Percentiles rank a stretch among this genome's conserved stretches.
These are phyloP conservation scores for Mucor indicus DNA, from an alignment of 371 early-diverging fungal species.

Conservation along the genomic window DNA sequence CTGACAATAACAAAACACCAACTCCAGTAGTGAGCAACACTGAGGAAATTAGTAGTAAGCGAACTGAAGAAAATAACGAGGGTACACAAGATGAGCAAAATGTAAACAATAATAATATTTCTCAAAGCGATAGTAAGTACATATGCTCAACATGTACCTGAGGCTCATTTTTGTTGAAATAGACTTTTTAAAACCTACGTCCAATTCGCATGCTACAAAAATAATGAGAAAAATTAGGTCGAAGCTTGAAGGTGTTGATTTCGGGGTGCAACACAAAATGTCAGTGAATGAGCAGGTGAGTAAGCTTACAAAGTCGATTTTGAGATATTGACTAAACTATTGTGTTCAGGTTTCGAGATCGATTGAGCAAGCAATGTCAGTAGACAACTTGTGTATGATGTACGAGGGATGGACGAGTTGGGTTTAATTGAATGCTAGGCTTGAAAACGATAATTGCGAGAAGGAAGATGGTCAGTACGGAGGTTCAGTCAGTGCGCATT, in stretches of 20 bases:
- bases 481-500: no score
- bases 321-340: neutral
- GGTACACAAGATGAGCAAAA: neutral
- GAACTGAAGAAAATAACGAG: constrained; percentile 4
- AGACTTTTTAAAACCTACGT: neutral
- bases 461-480: no score
- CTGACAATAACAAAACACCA: constrained; percentile 23
- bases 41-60: no score
- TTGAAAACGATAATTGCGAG: no score
- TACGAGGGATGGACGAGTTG: constrained; percentile 64
- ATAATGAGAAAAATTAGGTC: constrained; percentile 60
- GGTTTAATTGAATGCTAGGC: no score
- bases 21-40: neutral
- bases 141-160: neutral
- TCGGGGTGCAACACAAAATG: constrained; percentile 47
- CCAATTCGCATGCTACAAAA: constrained; percentile 58
- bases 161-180: no score
- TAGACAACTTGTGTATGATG: constrained; percentile 60
- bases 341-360: constrained; percentile 40
- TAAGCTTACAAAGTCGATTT: neutral
- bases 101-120: constrained; percentile 2
- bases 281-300: constrained; percentile 57
- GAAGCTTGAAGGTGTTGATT: constrained; percentile 74
- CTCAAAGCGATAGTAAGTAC: constrained; percentile 12
- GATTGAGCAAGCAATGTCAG: constrained; percentile 54